Base-by-base conservation (phyloP, 1,139 yeast genomes). In the Tardiomyces blankii region DNA sequence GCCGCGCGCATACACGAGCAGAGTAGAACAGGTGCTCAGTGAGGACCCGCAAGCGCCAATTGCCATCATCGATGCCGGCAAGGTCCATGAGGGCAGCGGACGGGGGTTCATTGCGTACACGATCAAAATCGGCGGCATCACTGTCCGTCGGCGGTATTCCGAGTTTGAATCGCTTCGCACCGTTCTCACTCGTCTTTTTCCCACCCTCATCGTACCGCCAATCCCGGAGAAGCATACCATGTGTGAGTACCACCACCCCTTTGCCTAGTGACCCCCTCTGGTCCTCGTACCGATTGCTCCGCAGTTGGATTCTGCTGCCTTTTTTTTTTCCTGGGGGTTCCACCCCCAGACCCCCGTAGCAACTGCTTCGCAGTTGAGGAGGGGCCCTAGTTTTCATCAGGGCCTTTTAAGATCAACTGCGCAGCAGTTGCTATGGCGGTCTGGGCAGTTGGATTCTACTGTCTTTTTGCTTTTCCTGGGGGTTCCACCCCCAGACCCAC, bases 181-280 rank as follows among this genome's bases (percentile, higher is more conserved):
- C 38, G 75, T 82, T 2, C 70, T 91, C 23, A 70, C 80, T 6
- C 79, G 79, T 58, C 67, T 86, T 33, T 88, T 85, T 59, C 97
- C 98, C 1, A 78, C 93, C 42, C 65, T 80, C 13, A 73, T 91
- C 5, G 77, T 91, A 5, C 98, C 98, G 1, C 96, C 97, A 0
- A 87, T 93, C 35, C 98, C 98, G 0, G 96, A 89, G 52, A 91
- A 91, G 64, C 95, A 91, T 59, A 70, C 83, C 19, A 59, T 78
- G 53, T 54, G 62, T 53, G 62, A 51, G 50, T 30, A 5, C 16
- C 3, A 5, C 11, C 16, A 11, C 9, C 9, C 11, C 11, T 30
- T 3, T 27, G 16, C 9, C n/a, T n/a, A n/a, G n/a, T n/a, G n/a
- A n/a, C n/a, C n/a, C n/a, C n/a, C 18, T 14, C 9, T 9, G 13